phyloP scores from a whole-genome alignment of 805 yeast species.

The Yarrowia yakushimensis region DNA sequence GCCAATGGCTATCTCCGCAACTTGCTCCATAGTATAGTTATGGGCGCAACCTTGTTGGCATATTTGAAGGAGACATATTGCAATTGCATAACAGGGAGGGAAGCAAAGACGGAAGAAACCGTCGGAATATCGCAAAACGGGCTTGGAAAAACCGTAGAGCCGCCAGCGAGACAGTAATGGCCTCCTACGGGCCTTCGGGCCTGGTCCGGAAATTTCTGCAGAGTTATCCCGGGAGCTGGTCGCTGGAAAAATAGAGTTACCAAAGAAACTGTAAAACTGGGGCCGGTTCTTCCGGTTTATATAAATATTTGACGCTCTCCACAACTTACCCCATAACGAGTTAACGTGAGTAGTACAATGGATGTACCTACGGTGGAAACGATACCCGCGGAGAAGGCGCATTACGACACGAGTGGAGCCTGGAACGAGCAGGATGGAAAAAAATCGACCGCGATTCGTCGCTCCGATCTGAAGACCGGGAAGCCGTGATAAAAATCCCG shows the following conservation, averaged over 20 bases:
- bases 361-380: not conserved
- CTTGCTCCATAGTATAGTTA: conserved; percentile 22
- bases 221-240: conserved; percentile 24
- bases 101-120: not conserved
- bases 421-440: not conserved
- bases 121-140: not conserved
- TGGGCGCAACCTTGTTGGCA: conserved; percentile 20
- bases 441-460: not conserved
- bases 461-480: not conserved
- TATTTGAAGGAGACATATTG: not conserved
- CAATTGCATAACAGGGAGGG: conserved; percentile 5
- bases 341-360: conserved; percentile 21
- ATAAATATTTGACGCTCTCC: conserved; percentile 24
- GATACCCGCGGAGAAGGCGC: not conserved
- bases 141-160: not conserved
- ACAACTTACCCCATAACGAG: conserved; percentile 23
- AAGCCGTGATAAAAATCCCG: conserved; percentile 1
- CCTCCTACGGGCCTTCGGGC: not conserved
- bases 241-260: not conserved
- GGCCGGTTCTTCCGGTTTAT: conserved; percentile 26
- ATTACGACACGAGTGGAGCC: not conserved
- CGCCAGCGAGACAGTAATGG: not conserved
- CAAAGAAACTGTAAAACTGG: conserved; percentile 17
- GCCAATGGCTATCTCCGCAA: conserved; percentile 23
- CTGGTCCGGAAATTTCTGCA: conserved; percentile 19